Evolutionary conservation across 108 stramenopile species (phyloP).

Genomic region (Schizochytrium sp.): DNA sequence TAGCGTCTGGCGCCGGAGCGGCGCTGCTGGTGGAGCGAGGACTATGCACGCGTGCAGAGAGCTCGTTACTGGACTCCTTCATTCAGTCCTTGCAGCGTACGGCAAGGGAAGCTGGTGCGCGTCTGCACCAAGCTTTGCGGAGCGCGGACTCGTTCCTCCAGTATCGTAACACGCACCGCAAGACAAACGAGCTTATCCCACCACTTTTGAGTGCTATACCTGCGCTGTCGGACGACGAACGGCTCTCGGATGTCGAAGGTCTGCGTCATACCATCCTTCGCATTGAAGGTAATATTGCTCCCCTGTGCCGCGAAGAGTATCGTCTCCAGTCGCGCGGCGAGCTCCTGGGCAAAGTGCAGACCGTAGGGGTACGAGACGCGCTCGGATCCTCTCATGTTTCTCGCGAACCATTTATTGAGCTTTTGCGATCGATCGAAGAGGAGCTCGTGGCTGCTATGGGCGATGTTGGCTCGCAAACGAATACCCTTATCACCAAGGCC

Average conservation of each 20-base stretch:
- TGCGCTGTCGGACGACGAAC: neutral
- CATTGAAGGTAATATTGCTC: neutral
- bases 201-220: neutral
- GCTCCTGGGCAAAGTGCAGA: neutral
- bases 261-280: neutral
- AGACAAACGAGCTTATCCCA: neutral
- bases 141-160: neutral
- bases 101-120: neutral
- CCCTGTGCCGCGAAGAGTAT: neutral
- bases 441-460: neutral
- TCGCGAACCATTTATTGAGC: neutral
- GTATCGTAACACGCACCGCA: neutral
- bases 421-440: neutral
- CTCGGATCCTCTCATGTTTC: neutral
- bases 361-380: neutral
- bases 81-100: neutral
- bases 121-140: neutral
- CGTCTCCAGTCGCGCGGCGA: neutral
- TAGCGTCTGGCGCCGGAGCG: neutral
- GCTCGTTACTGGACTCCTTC: neutral
- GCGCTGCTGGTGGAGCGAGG: neutral
- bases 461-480: neutral
- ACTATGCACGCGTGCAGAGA: neutral
- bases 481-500: neutral
- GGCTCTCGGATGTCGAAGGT: neutral